Evolutionary conservation across 2,329 filamentous ascomycete genomes (phyloP).

Genomic region (Aspergillus sojae): DNA sequence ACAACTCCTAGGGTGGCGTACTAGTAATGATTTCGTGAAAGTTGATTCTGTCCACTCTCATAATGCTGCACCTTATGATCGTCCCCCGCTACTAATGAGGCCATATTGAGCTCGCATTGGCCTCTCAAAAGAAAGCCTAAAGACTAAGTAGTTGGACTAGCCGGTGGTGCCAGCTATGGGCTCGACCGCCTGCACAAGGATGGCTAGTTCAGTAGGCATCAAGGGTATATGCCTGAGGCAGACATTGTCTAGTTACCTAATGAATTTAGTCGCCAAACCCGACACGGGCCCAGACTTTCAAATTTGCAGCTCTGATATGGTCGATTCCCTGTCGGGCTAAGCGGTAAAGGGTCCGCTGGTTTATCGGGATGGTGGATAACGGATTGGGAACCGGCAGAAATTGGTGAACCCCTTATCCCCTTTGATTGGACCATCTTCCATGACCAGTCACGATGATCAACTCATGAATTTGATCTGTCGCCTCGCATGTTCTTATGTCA

Average conservation of each 20-base stretch:
- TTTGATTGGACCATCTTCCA: not conserved
- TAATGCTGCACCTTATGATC: not conserved
- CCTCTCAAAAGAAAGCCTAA: not conserved
- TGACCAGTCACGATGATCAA: slow-evolving; percentile 1
- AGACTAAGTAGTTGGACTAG: not conserved
- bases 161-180: not conserved
- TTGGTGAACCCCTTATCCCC: not conserved
- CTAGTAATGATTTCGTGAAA: not conserved
- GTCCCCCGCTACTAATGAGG: not conserved
- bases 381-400: not conserved
- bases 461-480: not conserved
- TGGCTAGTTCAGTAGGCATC: not conserved
- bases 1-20: not conserved
- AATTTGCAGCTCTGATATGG: not conserved
- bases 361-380: not conserved
- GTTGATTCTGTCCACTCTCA: not conserved
- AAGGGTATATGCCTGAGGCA: not conserved
- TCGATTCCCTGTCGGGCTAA: not conserved
- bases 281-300: not conserved
- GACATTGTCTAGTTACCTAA: not conserved
- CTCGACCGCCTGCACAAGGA: not conserved
- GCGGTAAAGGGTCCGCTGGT: not conserved
- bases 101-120: not conserved
- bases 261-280: not conserved
- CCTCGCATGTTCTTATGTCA: not conserved